Evolutionary conservation across 345 rosid genomes (phyloP).

Genomic region (Mercurialis annua): DNA sequence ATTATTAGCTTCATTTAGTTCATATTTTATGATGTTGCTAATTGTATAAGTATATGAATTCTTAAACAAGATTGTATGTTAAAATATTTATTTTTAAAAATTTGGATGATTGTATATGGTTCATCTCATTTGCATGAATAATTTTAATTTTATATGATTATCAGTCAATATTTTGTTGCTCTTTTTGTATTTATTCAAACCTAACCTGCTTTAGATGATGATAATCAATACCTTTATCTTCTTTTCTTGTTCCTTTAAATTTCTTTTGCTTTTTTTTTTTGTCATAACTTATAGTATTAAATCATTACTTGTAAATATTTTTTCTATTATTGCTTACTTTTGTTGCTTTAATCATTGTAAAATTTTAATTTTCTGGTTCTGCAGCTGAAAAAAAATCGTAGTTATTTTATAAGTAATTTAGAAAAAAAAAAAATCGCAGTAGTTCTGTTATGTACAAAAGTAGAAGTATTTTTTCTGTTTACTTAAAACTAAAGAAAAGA

Average conservation of each 20-base stretch:
- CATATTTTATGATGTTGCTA: background rate
- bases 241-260: constrained; percentile 25
- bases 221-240: constrained; percentile 34
- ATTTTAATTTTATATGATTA: constrained; percentile 14
- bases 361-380: background rate
- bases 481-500: constrained; percentile 45
- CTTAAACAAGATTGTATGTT: no score
- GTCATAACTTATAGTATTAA: background rate
- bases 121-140: constrained; percentile 5
- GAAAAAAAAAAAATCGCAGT: constrained; percentile 18
- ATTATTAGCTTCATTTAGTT: background rate
- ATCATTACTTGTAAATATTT: background rate
- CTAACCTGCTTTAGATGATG: no score
- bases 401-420: background rate
- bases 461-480: no score
- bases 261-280: constrained; percentile 1
- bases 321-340: background rate
- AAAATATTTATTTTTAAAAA: no score
- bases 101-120: background rate
- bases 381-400: no score
- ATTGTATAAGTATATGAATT: no score
- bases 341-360: no score
- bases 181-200: background rate
- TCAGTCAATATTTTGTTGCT: constrained; percentile 19
- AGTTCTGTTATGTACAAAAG: constrained; percentile 18